Percentiles rank a stretch among this genome's conserved stretches.
phyloP scores from a whole-genome alignment of 1,284 basidiomycete genomes.

The Athelia sp. region DNA sequence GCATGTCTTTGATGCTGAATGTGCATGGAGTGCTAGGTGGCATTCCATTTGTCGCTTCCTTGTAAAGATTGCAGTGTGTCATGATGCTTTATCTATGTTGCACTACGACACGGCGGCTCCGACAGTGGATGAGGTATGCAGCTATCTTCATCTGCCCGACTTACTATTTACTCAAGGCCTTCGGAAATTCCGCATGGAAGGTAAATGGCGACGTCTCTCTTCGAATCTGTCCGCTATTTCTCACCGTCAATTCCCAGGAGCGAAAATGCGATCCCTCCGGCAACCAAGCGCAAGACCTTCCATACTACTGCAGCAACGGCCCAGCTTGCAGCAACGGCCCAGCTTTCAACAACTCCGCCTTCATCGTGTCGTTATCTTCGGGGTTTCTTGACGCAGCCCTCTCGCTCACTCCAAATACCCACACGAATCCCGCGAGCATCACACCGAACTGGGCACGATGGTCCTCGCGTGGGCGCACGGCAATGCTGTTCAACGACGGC shows the following conservation, averaged over 20 bases:
- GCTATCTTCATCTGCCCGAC: slow-evolving; percentile 30
- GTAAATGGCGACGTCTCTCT: slow-evolving; percentile 5
- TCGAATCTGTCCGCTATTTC: neutral
- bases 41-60: too few relatives aligned
- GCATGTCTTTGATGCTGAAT: too few relatives aligned
- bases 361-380: slow-evolving; percentile 13
- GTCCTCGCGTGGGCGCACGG: neutral
- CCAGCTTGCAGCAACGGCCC: too few relatives aligned
- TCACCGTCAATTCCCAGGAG: slow-evolving; percentile 10
- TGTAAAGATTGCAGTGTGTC: too few relatives aligned
- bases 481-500: slow-evolving; percentile 7
- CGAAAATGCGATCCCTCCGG: slow-evolving; percentile 18
- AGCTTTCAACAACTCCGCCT: slow-evolving; percentile 11
- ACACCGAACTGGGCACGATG: slow-evolving; percentile 2
- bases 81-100: too few relatives aligned
- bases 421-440: neutral
- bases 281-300: slow-evolving; percentile 13
- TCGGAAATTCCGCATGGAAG: slow-evolving; percentile 18
- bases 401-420: slow-evolving; percentile 11
- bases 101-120: too few relatives aligned
- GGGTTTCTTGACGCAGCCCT: slow-evolving; percentile 13
- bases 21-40: too few relatives aligned
- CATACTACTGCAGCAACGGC: slow-evolving; percentile 13
- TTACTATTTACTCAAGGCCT: slow-evolving; percentile 23
- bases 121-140: too few relatives aligned